A percentile compares a stretch with the other conserved stretches of the same genome.
Evolutionary conservation across 1,284 basidiomycete species (phyloP).

Genomic region (Rugosomyces carneus): DNA sequence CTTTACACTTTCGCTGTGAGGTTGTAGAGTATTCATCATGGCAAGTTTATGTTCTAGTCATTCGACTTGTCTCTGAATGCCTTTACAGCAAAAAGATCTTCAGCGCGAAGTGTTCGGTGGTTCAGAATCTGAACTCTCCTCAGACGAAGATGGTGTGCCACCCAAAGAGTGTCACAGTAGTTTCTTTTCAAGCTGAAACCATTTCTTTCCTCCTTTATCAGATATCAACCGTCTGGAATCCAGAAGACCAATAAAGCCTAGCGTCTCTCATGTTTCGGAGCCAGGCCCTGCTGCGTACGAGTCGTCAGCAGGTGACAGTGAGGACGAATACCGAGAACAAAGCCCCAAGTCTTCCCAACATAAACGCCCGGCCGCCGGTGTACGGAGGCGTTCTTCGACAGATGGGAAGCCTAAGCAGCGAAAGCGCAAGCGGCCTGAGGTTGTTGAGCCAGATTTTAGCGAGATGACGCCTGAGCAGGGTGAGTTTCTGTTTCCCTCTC

Average conservation of each 20-base stretch:
- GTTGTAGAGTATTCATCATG: too few species aligned
- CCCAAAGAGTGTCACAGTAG: neutral
- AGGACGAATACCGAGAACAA: conserved; percentile 58
- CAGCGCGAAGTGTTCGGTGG: conserved; percentile 72
- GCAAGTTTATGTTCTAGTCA: too few species aligned
- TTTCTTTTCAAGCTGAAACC: neutral
- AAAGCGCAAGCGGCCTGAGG: conserved; percentile 48
- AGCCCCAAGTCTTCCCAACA: conserved; percentile 4
- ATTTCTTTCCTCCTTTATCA: too few species aligned
- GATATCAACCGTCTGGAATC: conserved; percentile 21
- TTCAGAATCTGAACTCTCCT: conserved; percentile 71
- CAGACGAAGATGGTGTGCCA: conserved; percentile 51
- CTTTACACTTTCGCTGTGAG: too few species aligned
- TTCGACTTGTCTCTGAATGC: too few species aligned
- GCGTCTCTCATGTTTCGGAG: conserved; percentile 17
- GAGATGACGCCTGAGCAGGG: conserved; percentile 70
- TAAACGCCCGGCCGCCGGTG: conserved; percentile 5
- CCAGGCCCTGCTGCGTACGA: conserved; percentile 35
- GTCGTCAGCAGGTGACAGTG: conserved; percentile 54
- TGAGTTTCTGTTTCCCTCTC: conserved; percentile 26
- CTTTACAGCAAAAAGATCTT: conserved; percentile 31
- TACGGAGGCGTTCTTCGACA: conserved; percentile 4
- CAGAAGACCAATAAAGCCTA: conserved; percentile 21
- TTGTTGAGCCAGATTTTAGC: conserved; percentile 54
- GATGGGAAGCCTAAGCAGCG: conserved; percentile 37